phyloP scores from a whole-genome alignment of 2,329 filamentous ascomycete genomes.

The Fusarium tanahbumbuense region DNA sequence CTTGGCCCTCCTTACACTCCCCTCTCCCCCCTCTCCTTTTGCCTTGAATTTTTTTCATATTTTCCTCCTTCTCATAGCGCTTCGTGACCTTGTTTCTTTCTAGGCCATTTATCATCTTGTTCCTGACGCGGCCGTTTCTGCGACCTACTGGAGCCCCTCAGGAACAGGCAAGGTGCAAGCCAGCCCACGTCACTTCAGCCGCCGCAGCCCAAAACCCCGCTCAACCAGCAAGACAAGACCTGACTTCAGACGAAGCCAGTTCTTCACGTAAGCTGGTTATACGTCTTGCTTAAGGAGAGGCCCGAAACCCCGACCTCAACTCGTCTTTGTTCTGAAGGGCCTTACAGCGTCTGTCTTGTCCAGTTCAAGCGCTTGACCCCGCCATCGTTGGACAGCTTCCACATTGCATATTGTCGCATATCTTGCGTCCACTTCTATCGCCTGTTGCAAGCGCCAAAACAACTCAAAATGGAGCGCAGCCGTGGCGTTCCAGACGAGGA shows the following conservation, averaged over 20 bases:
- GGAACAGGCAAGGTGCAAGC: conserved; percentile 28
- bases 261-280: background rate
- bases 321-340: conserved; percentile 15
- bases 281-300: conserved; percentile 20
- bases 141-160: conserved; percentile 44
- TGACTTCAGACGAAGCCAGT: background rate
- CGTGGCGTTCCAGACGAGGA: conserved; percentile 81
- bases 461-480: conserved; percentile 60
- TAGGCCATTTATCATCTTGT: conserved; percentile 27
- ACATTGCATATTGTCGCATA: conserved; percentile 26
- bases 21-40: background rate
- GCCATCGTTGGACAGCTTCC: conserved; percentile 25
- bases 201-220: conserved; percentile 40
- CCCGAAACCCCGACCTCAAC: conserved; percentile 8
- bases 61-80: background rate
- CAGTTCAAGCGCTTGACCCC: conserved; percentile 25
- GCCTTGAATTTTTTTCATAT: background rate
- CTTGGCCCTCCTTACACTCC: conserved; percentile 7
- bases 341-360: conserved; percentile 14
- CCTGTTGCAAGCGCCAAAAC: conserved; percentile 12
- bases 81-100: conserved; percentile 12
- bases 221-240: conserved; percentile 35
- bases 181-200: conserved; percentile 26
- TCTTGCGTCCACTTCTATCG: conserved; percentile 1
- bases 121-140: conserved; percentile 48